Conservation (phyloP, 1,139 yeast genomes). For the Yamadazyma aaseri region DNA sequence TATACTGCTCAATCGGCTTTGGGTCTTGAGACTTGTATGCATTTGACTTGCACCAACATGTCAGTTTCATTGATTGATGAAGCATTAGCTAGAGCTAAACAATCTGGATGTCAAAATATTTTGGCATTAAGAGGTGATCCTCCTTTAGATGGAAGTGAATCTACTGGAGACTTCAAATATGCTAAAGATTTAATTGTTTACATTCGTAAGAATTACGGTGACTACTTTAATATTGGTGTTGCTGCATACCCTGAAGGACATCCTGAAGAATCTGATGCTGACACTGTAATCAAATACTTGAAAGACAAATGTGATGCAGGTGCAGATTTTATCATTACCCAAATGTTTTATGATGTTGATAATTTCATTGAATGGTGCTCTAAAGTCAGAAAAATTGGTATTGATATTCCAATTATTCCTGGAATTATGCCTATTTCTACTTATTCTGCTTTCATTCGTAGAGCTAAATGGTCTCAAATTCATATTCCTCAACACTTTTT, state of each 20-base stretch:
- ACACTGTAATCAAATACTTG: constrained; percentile 58
- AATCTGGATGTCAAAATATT: constrained; percentile 92
- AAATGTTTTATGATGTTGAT: constrained; percentile 88
- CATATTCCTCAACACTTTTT: constrained; percentile 73
- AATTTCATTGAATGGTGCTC: constrained; percentile 81
- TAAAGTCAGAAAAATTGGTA: constrained; percentile 69
- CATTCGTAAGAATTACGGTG: constrained; percentile 70
- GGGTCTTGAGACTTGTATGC: constrained; percentile 97
- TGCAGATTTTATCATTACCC: constrained; percentile 89
- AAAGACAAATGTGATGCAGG: constrained; percentile 92
- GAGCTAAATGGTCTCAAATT: constrained; percentile 93
- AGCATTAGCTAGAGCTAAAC: constrained; percentile 82
- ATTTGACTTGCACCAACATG: constrained; percentile 96
- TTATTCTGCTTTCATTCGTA: constrained; percentile 84
- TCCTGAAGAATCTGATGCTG: constrained; percentile 71
- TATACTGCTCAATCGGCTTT: constrained; percentile 88
- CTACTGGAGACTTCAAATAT: constrained; percentile 64
- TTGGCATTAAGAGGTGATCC: constrained; percentile 86
- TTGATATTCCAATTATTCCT: constrained; percentile 86
- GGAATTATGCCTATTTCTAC: constrained; percentile 99
- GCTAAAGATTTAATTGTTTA: constrained; percentile 87
- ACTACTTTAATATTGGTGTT: constrained; percentile 83
- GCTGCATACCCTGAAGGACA: constrained; percentile 98
- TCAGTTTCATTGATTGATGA: constrained; percentile 74
- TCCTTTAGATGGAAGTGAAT: constrained; percentile 65